phyloP scores from a whole-genome alignment of 371 early-diverging fungal species.

The Mucor circinelloides region DNA sequence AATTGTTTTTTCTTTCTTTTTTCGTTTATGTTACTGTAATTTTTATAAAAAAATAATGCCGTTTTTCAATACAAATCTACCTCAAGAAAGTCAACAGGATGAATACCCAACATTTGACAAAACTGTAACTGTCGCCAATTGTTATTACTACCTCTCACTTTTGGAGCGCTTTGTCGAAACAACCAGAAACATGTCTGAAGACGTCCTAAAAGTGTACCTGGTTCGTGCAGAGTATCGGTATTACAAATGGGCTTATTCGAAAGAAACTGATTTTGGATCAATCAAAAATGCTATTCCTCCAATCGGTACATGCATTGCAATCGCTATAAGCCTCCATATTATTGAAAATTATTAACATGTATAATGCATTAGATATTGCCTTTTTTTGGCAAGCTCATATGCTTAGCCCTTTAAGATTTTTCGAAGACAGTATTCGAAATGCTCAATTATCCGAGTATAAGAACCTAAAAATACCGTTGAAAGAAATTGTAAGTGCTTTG shows the following conservation, averaged over 20 bases:
- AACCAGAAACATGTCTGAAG: background rate
- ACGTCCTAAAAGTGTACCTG: slow-evolving; percentile 4
- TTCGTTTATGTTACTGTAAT: too few relatives aligned
- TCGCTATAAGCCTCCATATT: too few relatives aligned
- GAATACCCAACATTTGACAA: slow-evolving; percentile 6
- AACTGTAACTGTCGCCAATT: slow-evolving; percentile 11
- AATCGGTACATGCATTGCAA: background rate
- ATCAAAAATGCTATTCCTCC: background rate
- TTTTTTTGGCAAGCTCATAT: slow-evolving; percentile 26
- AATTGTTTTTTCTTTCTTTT: too few relatives aligned
- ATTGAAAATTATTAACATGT: background rate
- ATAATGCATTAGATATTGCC: slow-evolving; percentile 9
- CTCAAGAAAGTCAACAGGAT: background rate
- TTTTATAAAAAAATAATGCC: background rate
- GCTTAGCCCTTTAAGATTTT: slow-evolving; percentile 19
- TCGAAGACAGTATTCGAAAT: slow-evolving; percentile 7
- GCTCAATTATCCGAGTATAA: background rate
- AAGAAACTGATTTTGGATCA: too few relatives aligned
- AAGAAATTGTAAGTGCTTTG: slow-evolving; percentile 1
- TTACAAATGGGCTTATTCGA: background rate
- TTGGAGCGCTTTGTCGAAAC: slow-evolving; percentile 12
- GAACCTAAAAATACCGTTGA: background rate
- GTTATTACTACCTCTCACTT: slow-evolving; percentile 15
- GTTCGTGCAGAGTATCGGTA: slow-evolving; percentile 10
- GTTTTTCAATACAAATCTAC: background rate